These are phyloP conservation scores for Zygoascus sp. DNA, from an alignment of 1,139 yeast genomes.

Conservation along the genomic window DNA sequence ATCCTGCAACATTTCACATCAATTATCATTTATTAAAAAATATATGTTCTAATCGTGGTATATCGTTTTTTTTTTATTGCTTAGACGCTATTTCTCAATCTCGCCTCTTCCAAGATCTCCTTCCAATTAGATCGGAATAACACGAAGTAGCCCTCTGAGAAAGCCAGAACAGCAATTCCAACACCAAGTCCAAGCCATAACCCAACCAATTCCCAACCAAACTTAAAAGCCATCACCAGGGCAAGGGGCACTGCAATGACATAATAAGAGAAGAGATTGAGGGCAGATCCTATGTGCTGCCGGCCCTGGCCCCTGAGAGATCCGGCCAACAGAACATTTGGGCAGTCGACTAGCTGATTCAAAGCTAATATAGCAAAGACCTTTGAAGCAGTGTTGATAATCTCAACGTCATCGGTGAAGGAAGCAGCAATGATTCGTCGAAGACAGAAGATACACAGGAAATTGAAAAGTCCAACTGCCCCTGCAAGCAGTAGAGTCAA, in stretches of 20 bases:
- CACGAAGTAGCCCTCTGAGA: constrained; percentile 18
- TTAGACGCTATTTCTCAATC: constrained; percentile 14
- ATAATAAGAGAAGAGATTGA: constrained; percentile 74
- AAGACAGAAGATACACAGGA: constrained; percentile 48
- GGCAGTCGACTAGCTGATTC: constrained; percentile 72
- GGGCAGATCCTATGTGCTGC: constrained; percentile 76
- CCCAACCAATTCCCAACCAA: constrained; percentile 54
- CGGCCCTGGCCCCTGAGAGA: constrained; percentile 83
- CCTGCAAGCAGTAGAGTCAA: constrained; percentile 58
- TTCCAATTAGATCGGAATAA: constrained; percentile 41
- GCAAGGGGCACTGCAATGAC: constrained; percentile 70
- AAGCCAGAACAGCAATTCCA: constrained; percentile 45
- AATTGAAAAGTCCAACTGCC: constrained; percentile 53
- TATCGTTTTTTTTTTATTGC: neutral
- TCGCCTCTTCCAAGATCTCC: constrained; percentile 42
- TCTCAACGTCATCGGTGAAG: constrained; percentile 69
- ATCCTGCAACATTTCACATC: too few relatives aligned
- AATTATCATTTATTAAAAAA: too few relatives aligned
- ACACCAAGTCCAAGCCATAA: constrained; percentile 80
- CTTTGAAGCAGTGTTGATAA: constrained; percentile 45
- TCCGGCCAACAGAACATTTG: constrained; percentile 80
- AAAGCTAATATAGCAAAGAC: constrained; percentile 70
- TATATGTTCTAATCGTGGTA: neutral
- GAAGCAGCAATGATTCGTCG: constrained; percentile 54
- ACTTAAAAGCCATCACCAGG: constrained; percentile 53